Evolutionary conservation across 257 asterid genomes (phyloP), one percentile per base, ranked within the genome.

Genomic region (Hygrophila difformis): DNA sequence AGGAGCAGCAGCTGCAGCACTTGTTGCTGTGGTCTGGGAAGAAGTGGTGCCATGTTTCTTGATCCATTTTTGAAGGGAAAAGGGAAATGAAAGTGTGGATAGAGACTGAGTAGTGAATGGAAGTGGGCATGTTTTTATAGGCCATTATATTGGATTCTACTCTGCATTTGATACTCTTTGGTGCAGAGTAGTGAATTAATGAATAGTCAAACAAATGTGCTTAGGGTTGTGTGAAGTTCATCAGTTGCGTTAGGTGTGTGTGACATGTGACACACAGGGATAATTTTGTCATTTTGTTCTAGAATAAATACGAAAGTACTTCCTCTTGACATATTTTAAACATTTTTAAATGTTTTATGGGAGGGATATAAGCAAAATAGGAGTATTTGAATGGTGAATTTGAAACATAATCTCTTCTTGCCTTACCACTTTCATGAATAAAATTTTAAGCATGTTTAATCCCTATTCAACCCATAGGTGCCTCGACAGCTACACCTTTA

Each of bases 11-110:
- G n/a, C n/a, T n/a, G 21, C 59, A 28, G 56, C 63, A 51, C 26
- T 3, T 34, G 9, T 42, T 61, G 0, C 58, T 64, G 4, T 67
- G 57, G 68, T 66, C 28, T 0, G 57, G 19, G 43, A 35, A 26
- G 47, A n/a, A n/a, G n/a, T n/a, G n/a, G 31, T 55, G 62, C 67
- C 70, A 55, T 53, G 39, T n/a, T 50, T 66, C 73, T 50, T 55
- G 51, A 47, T 60, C 79, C 76, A 75, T 70, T 47, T 11, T 42
- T 22, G 48, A 49, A 34, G 47, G 38, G 21, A 26, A 26, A 26
- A n/a, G n/a, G n/a, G n/a, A n/a, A n/a, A n/a, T n/a, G n/a, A n/a
- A n/a, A n/a, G n/a, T n/a, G n/a, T n/a, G n/a, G n/a, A n/a, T n/a
- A n/a, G n/a, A n/a, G n/a, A n/a, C n/a, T n/a, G n/a, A n/a, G n/a